phyloP scores from a whole-genome alignment of 257 asterid genomes.

The Marsdenia floribunda region DNA sequence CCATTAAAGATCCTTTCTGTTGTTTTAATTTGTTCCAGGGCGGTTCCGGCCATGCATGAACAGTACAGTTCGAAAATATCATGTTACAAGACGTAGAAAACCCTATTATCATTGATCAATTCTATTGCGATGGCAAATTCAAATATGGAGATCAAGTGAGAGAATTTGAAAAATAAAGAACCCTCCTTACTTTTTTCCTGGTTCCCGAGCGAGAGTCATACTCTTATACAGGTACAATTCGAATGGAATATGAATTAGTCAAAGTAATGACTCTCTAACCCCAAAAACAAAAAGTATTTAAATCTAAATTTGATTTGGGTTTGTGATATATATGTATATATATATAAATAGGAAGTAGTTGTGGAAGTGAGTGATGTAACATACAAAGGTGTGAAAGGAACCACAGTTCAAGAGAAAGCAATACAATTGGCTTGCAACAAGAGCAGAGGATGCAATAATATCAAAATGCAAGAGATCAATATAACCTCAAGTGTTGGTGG shows the following conservation, averaged over 20 bases:
- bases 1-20: no score
- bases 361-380: slow-evolving; percentile 12
- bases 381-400: slow-evolving; percentile 10
- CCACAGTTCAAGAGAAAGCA: slow-evolving; percentile 5
- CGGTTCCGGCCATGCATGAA: slow-evolving; percentile 20
- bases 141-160: slow-evolving; percentile 12
- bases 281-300: no score
- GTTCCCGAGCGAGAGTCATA: no score
- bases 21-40: slow-evolving; percentile 5
- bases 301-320: no score
- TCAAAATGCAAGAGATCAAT: slow-evolving; percentile 13
- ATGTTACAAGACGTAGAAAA: slow-evolving; percentile 12
- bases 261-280: no score
- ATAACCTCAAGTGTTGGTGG: slow-evolving; percentile 12
- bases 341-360: no score
- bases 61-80: slow-evolving; percentile 17
- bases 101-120: slow-evolving; percentile 23
- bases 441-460: slow-evolving; percentile 14
- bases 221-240: no score
- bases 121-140: slow-evolving; percentile 16
- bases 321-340: no score
- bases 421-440: slow-evolving; percentile 17
- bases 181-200: background rate
- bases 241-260: no score
- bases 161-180: background rate